Conservation (phyloP, 1,284 basidiomycete genomes). For the Heterobasidion annosum region DNA sequence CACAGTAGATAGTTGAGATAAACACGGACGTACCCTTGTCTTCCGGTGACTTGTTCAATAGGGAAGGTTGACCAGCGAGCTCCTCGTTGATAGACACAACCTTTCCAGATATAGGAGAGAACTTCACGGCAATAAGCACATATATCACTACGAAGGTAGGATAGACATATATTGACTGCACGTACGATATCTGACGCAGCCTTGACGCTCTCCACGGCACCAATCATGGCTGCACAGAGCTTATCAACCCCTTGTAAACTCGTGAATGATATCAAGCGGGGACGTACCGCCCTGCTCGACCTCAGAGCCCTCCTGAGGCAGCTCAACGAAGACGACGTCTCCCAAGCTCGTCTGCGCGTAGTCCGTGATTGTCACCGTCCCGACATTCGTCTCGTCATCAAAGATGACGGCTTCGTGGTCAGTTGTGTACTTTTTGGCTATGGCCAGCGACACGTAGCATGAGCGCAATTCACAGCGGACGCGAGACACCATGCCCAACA, state of each 20-base stretch:
- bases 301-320: slow-evolving; percentile 65
- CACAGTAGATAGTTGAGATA: not conserved
- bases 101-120: slow-evolving; percentile 86
- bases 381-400: slow-evolving; percentile 75
- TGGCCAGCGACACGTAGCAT: not conserved
- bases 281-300: slow-evolving; percentile 73
- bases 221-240: slow-evolving; percentile 66
- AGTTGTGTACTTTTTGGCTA: slow-evolving; percentile 78
- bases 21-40: slow-evolving; percentile 55
- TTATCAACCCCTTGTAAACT: not conserved
- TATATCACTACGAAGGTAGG: too few relatives aligned
- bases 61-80: slow-evolving; percentile 63
- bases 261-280: not conserved
- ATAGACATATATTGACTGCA: not conserved
- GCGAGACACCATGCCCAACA: slow-evolving; percentile 2
- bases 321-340: slow-evolving; percentile 97
- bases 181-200: slow-evolving; percentile 89
- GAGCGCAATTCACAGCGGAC: not conserved
- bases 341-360: slow-evolving; percentile 91
- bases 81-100: slow-evolving; percentile 75
- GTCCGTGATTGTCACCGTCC: slow-evolving; percentile 86
- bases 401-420: slow-evolving; percentile 90
- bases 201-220: slow-evolving; percentile 97
- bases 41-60: slow-evolving; percentile 89
- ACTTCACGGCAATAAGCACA: slow-evolving; percentile 33